Conservation (phyloP, 1,284 basidiomycete species). For the Trichosporon inkin region DNA sequence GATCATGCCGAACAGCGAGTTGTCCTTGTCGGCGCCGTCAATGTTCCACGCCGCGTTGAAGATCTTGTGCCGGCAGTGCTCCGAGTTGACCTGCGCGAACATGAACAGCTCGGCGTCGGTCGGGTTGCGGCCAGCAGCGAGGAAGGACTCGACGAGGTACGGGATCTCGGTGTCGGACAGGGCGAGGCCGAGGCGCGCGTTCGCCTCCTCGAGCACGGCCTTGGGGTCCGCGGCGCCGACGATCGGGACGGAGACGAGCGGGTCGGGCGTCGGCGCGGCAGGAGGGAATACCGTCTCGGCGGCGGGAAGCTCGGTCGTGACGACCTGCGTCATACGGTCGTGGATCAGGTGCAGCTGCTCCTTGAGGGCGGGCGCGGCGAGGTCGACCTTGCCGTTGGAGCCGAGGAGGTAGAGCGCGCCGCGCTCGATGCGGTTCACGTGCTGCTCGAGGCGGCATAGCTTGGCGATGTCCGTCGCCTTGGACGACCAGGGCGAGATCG, state of each 20-base stretch:
- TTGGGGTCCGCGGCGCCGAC: conserved; percentile 55
- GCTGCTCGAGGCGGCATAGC: conserved; percentile 70
- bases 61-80: conserved; percentile 99
- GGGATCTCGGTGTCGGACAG: conserved; percentile 85
- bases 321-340: conserved; percentile 92
- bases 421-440: conserved; percentile 77
- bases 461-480: conserved; percentile 94
- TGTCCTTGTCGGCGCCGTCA: conserved; percentile 64
- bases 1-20: conserved; percentile 95
- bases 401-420: conserved; percentile 70
- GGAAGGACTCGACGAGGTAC: conserved; percentile 87
- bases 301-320: conserved; percentile 60
- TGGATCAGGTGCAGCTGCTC: conserved; percentile 67
- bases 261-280: conserved; percentile 57
- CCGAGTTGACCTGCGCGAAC: conserved; percentile 99
- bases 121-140: conserved; percentile 71
- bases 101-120: conserved; percentile 99
- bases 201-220: conserved; percentile 66
- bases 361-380: conserved; percentile 44
- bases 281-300: conserved; percentile 67
- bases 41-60: conserved; percentile 98
- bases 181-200: conserved; percentile 82
- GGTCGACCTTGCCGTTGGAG: conserved; percentile 49
- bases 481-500: conserved; percentile 92
- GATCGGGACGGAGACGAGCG: conserved; percentile 65